These are phyloP conservation scores for Cryptosporidium andersoni DNA, from an alignment of 169 alveolate species.

Conservation along the genomic window DNA sequence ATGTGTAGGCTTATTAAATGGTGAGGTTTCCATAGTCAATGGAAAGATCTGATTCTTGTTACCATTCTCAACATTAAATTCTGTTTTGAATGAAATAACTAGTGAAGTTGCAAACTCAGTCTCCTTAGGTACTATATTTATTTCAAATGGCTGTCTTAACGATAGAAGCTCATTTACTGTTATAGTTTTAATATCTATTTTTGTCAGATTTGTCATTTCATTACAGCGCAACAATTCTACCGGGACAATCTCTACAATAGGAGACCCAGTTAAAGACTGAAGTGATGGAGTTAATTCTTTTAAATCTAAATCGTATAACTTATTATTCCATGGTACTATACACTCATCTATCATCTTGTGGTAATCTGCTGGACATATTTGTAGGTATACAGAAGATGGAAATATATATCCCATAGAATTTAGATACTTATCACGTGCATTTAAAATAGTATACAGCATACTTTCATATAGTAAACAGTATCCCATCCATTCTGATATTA, in stretches of 20 bases:
- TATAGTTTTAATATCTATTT: conserved; percentile 14
- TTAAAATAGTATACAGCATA: conserved; percentile 87
- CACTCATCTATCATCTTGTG: neutral
- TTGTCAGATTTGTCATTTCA: conserved; percentile 10
- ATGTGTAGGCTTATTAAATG: conserved; percentile 77
- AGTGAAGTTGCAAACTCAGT: conserved; percentile 49
- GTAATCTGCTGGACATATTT: conserved; percentile 45
- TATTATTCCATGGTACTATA: conserved; percentile 39
- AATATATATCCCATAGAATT: conserved; percentile 27
- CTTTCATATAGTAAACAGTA: conserved; percentile 85
- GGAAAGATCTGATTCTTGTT: conserved; percentile 2
- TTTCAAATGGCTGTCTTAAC: conserved; percentile 49
- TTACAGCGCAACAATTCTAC: conserved; percentile 19
- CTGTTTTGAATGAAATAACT: conserved; percentile 45
- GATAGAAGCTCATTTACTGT: conserved; percentile 31
- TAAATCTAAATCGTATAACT: conserved; percentile 73
- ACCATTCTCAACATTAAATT: conserved; percentile 2
- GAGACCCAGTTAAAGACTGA: conserved; percentile 71
- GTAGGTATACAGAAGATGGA: conserved; percentile 53
- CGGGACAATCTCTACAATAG: conserved; percentile 73
- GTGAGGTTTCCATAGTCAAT: conserved; percentile 75
- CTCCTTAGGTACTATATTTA: conserved; percentile 9
- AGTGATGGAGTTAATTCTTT: conserved; percentile 73
- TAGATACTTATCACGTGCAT: conserved; percentile 84
- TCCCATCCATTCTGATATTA: conserved; percentile 91